Evolutionary conservation across 2,329 filamentous ascomycete genomes (phyloP).

Genomic region (Diaporthe sp.): DNA sequence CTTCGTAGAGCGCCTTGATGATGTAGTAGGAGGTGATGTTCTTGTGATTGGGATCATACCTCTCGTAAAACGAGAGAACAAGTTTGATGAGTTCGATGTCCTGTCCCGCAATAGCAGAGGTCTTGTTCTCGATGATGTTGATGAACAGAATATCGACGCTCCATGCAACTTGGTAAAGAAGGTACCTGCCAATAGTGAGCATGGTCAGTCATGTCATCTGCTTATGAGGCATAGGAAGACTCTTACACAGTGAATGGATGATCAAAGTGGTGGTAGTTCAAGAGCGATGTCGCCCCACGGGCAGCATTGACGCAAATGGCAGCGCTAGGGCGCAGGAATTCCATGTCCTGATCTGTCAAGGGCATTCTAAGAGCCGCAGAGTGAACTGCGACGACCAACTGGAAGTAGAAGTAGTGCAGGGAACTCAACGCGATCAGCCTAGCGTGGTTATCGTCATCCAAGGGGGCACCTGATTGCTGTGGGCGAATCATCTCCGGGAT

Average conservation of each 20-base stretch:
- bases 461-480: not conserved
- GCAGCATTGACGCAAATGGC: not conserved
- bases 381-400: not conserved
- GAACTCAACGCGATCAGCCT: not conserved
- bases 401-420: not conserved
- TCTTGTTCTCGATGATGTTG: not conserved
- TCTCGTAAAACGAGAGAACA: not conserved
- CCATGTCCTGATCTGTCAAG: not conserved
- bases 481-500: not conserved
- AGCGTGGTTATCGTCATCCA: not conserved
- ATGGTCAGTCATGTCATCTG: too few relatives aligned
- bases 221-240: too few relatives aligned
- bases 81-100: slow-evolving; percentile 1
- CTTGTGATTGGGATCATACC: not conserved
- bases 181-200: not conserved
- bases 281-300: not conserved
- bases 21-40: not conserved
- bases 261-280: not conserved
- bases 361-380: not conserved
- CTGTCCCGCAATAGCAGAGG: not conserved
- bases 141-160: not conserved
- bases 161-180: not conserved
- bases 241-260: not conserved
- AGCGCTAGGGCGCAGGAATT: not conserved
- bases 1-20: not conserved